Conservation (phyloP, 768 basidiomycete genomes). For the Terana coerulea region DNA sequence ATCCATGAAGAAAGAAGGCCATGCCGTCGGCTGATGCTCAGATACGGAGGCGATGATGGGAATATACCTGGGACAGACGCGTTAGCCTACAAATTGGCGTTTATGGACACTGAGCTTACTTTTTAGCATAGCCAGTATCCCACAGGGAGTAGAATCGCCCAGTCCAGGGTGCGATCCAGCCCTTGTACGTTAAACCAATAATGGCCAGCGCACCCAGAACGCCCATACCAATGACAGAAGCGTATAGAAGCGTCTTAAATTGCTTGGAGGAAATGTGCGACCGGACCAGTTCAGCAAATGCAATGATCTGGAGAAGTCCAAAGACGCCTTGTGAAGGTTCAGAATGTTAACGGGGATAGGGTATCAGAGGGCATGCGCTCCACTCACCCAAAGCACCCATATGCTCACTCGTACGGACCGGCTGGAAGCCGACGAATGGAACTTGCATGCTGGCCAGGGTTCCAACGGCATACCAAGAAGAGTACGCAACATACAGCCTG, state of each 20-base stretch:
- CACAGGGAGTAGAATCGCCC: constrained; percentile 98
- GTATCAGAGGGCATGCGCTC: not conserved
- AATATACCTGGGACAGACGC: constrained; percentile 58
- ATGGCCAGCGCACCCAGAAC: constrained; percentile 70
- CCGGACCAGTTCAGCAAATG: constrained; percentile 86
- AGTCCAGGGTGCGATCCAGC: constrained; percentile 99
- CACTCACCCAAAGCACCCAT: constrained; percentile 91
- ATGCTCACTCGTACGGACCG: constrained; percentile 95
- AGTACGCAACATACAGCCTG: constrained; percentile 92
- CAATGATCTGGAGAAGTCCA: constrained; percentile 92
- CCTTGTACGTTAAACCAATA: constrained; percentile 81
- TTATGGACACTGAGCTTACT: constrained; percentile 44
- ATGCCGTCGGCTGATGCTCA: constrained; percentile 98
- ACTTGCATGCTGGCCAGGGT: constrained; percentile 99
- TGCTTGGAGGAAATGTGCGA: constrained; percentile 89
- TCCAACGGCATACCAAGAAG: constrained; percentile 96
- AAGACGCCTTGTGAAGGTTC: constrained; percentile 76
- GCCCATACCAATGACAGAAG: constrained; percentile 65
- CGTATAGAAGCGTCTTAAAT: constrained; percentile 78
- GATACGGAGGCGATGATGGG: constrained; percentile 99
- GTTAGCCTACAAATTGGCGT: constrained; percentile 8
- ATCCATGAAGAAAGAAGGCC: constrained; percentile 99
- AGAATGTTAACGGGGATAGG: not conserved
- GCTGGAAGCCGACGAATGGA: constrained; percentile 98
- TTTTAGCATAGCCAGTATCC: constrained; percentile 99